Evolutionary conservation across 202 grass and related monocot genomes (phyloP), one percentile per base, ranked within the genome.

Genomic region (Carex arenaria): DNA sequence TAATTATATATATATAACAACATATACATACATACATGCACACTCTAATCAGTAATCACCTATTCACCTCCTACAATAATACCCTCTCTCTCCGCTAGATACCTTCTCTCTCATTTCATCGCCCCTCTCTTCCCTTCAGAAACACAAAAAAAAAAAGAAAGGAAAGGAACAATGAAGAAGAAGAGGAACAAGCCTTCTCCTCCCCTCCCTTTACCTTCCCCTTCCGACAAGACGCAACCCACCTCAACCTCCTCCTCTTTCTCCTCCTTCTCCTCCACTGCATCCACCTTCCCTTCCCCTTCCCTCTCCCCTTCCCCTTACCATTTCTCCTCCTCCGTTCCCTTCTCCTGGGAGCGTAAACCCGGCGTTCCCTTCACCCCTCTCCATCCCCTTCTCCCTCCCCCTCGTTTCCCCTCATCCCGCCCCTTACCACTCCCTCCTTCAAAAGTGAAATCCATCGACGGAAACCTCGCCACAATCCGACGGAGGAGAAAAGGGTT

Each of bases 341-440:
- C 94, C 20, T 89, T 94, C 88, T 92, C 90, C 38, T 96, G 93
- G 93, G 93, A 94, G 68, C 90, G 90, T 74, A 88, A 88, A 57
- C 93, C 93, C 0, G 93, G 93, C 55, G 88, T 94, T 83, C 93
- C 93, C 86, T 92, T 88, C 82, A 89, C 80, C 0, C 91, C 89
- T 30, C 90, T 90, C 82, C 82, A 45, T 18, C 19, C 65, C 0
- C 61, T 13, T 12, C 38, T 3, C 18, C 64, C 84, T 38, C 63
- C 84, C 38, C 12, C 64, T 76, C 76, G 61, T 17, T 52, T 38
- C 71, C 12, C 38, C 10, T 53, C 83, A 13, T 73, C 59, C 8
- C 84, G 19, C 12, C 53, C 81, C 61, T 87, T 84, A 28, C 80
- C 66, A n/a, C 71, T 93, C 49, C 86, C 92, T 30, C 94, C 91